Evolutionary conservation across 306 rosid genomes (phyloP).

Genomic region (Rosa chinensis): DNA sequence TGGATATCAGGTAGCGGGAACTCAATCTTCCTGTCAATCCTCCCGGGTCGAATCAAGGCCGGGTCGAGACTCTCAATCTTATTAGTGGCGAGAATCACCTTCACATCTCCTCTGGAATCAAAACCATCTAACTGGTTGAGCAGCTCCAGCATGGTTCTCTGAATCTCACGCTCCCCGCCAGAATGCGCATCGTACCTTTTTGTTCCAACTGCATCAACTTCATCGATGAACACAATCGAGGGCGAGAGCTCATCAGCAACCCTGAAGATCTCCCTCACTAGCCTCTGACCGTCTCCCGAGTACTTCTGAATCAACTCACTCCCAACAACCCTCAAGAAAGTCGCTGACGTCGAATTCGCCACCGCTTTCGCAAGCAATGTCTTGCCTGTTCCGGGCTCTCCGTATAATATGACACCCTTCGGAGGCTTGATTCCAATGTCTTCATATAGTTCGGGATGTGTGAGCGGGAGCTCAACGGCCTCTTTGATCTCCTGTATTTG

Average conservation of each 20-base stretch:
- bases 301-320: conserved; percentile 95
- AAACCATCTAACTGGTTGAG: conserved; percentile 93
- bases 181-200: conserved; percentile 99
- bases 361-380: conserved; percentile 98
- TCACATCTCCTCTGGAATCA: conserved; percentile 95
- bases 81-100: conserved; percentile 91
- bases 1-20: conserved; percentile 96
- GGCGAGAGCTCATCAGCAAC: conserved; percentile 98
- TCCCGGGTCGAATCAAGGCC: conserved; percentile 89
- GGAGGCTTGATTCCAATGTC: conserved; percentile 99
- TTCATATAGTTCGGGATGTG: conserved; percentile 94
- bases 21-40: conserved; percentile 90
- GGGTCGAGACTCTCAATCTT: conserved; percentile 93
- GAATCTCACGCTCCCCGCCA: conserved; percentile 97
- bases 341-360: conserved; percentile 95
- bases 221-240: conserved; percentile 92
- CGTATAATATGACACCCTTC: conserved; percentile 87
- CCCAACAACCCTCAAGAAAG: conserved; percentile 95
- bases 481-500: conserved; percentile 97
- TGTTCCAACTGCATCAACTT: conserved; percentile 92
- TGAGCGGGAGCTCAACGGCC: conserved; percentile 94
- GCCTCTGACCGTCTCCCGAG: conserved; percentile 95
- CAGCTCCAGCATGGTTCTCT: conserved; percentile 91
- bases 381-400: conserved; percentile 98
- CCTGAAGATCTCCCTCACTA: conserved; percentile 94